Evolutionary conservation across 2,329 filamentous ascomycete genomes (phyloP), one percentile per base, ranked within the genome.

Genomic region (Microascus cirrosus): DNA sequence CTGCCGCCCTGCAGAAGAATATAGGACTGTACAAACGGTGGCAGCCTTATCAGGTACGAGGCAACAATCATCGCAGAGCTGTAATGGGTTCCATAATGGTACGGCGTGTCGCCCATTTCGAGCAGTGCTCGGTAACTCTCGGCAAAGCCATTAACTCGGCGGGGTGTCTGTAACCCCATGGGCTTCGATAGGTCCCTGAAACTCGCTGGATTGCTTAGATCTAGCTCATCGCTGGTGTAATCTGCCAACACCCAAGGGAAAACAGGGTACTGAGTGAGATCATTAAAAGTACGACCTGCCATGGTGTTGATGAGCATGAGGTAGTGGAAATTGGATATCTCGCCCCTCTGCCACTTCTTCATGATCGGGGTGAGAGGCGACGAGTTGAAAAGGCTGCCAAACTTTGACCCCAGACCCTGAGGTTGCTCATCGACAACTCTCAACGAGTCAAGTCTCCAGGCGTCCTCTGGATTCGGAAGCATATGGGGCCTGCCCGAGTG

Each of bases 51-150:
- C 48, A 99, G 80, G 66, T 96, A 99, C 0, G 92, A 96, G 13
- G 91, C 91, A 7, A 99, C 94, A 60, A 96, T 96, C 94, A 97
- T 99, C 8, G 94, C 94, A 2, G 94, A 97, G 1, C 94, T 97
- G 70, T 99, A 99, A 69, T 99, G 95, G 0, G 95, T 99, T 20
- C 94, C 94, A 64, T 97, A 99, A 68, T 99, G 94, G 69, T 96
- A 99, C 0, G 94, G 89, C 0, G 89, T 86, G 53, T 96, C 92
- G 8, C 87, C 90, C 78, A 99, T 95, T 68, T 97, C 94, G 1
- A 86, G 86, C 68, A 99, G 86, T 18, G 90, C 89, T 63, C 86
- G 84, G 69, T 96, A 97, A 34, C 91, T 84, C 65, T 95, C 89
- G 56, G 84, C 81, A 65, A 94, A 95, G 7, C 91, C 89, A 0